phyloP scores from a whole-genome alignment of 768 basidiomycete genomes.

The Boletus fagicola region DNA sequence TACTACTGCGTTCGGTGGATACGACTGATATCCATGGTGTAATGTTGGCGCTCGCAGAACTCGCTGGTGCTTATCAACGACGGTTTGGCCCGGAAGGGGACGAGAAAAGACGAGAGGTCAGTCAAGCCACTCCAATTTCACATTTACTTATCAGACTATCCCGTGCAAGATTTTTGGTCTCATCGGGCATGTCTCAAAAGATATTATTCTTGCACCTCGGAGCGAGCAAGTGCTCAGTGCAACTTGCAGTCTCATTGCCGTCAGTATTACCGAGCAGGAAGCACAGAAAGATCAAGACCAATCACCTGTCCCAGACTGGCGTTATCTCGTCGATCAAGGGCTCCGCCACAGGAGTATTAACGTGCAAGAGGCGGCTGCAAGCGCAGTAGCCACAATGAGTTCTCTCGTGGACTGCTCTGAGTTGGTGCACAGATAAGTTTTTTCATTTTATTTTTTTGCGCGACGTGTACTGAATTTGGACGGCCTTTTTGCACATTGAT shows the following conservation, averaged over 20 bases:
- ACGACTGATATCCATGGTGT: slow-evolving; percentile 75
- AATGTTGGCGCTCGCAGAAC: slow-evolving; percentile 68
- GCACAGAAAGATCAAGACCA: slow-evolving; percentile 37
- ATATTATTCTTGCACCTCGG: slow-evolving; percentile 58
- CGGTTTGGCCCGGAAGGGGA: slow-evolving; percentile 32
- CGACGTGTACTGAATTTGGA: slow-evolving; percentile 19
- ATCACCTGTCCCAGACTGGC: slow-evolving; percentile 60
- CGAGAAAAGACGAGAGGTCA: slow-evolving; percentile 46
- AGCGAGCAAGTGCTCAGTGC: slow-evolving; percentile 72
- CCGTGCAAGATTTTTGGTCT: slow-evolving; percentile 60
- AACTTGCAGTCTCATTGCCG: slow-evolving; percentile 68
- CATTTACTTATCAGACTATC: slow-evolving; percentile 1
- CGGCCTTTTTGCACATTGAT: slow-evolving; percentile 51
- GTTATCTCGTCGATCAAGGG: slow-evolving; percentile 63
- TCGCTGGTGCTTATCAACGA: slow-evolving; percentile 58
- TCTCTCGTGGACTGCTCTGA: slow-evolving; percentile 60
- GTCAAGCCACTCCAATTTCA: slow-evolving; percentile 1
- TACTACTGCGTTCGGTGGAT: slow-evolving; percentile 63
- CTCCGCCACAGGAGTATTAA: slow-evolving; percentile 60
- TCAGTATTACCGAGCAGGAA: slow-evolving; percentile 58
- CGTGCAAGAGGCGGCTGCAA: slow-evolving; percentile 78
- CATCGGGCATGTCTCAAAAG: slow-evolving; percentile 54
- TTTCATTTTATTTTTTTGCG: slow-evolving; percentile 5
- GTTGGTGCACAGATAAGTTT: slow-evolving; percentile 72
- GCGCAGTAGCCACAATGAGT: slow-evolving; percentile 68